Base-by-base conservation (phyloP, 2,329 filamentous ascomycete genomes). In the Cytospora piceicola region DNA sequence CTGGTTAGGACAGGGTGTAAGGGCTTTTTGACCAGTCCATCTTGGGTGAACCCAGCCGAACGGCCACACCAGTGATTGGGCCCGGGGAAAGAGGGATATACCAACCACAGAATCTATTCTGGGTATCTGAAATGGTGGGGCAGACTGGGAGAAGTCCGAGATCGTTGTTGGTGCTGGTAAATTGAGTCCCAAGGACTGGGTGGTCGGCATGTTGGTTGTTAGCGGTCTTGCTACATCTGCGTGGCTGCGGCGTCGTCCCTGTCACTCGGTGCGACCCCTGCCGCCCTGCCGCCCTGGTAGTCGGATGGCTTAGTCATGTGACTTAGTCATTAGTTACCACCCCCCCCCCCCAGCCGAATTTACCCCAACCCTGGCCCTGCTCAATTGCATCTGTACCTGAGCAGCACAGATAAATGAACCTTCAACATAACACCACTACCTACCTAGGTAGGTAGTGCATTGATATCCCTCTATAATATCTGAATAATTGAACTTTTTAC, bases 21-120 rank as follows among this genome's bases (percentile, higher is more conserved):
- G 36, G 17, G 39, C 27, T 8, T 58, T 58, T n/a, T 24, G 27
- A 39, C 22, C 58, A 46, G 29, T 53, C 58, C 63, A 58, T 36
- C 29, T 52, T 65, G 32, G 58, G 53, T 55, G 36, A 61, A 42
- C 58, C 61, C 63, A 55, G 29, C 52, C 42, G 32, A 60, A 57
- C 52, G 63, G 63, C 29, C 34, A 30, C 22, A 39, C 22, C 17
- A 52, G 7, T 57, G 30, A 61, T 61, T 61, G 63, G 63, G 22
- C 17, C 11, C 22, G 9, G 30, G 12, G 30, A 15, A 36, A 60
- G 39, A 65, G 29, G 39, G 51, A 55, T 20, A 49, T 3, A 24
- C n/a, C 46, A 65, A 61, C 63, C 56, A 20, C 32, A 61, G 24
- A 36, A 39, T 34, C 27, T 52, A 53, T n/a, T 46, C 63, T 53